Evolutionary conservation across 495 filamentous ascomycete genomes (phyloP).

Genomic region (Hypoxylon rickii): DNA sequence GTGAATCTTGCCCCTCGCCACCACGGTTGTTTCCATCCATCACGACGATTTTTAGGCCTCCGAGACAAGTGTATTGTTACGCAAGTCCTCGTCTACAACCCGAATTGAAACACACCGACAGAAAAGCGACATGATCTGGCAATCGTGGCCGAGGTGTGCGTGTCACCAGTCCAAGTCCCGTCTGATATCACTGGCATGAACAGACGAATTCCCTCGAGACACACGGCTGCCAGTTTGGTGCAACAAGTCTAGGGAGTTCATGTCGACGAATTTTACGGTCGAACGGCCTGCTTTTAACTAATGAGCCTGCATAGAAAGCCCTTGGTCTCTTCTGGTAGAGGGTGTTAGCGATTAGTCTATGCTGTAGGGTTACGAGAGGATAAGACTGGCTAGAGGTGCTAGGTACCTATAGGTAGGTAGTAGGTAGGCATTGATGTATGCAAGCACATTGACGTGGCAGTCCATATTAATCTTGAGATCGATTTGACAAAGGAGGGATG

Average conservation of each 20-base stretch:
- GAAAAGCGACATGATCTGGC: neutral
- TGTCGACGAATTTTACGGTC: slow-evolving; percentile 7
- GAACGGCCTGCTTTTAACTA: slow-evolving; percentile 16
- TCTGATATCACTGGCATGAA: slow-evolving; percentile 15
- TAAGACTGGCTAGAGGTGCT: slow-evolving; percentile 1
- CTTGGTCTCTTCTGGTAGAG: slow-evolving; percentile 2
- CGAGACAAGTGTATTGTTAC: slow-evolving; percentile 24
- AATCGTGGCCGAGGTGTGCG: slow-evolving; percentile 9
- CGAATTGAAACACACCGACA: slow-evolving; percentile 24
- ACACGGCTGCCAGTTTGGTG: slow-evolving; percentile 12
- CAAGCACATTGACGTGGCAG: slow-evolving; percentile 36
- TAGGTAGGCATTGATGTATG: neutral
- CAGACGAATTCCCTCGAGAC: slow-evolving; percentile 24
- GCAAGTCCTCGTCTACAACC: slow-evolving; percentile 17
- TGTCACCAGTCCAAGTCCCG: slow-evolving; percentile 8
- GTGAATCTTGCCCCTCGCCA: slow-evolving; percentile 18
- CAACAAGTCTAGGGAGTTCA: slow-evolving; percentile 17
- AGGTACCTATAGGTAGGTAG: neutral
- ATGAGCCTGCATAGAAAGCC: neutral
- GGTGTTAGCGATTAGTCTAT: slow-evolving; percentile 1
- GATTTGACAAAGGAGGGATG: slow-evolving; percentile 25
- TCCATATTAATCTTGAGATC: slow-evolving; percentile 33
- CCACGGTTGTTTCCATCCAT: slow-evolving; percentile 10
- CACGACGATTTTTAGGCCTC: slow-evolving; percentile 11
- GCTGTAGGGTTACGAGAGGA: slow-evolving; percentile 10